Evolutionary conservation across 345 rosid genomes (phyloP), one percentile per base, ranked within the genome.

Genomic region (Bruguiera sexangula): DNA sequence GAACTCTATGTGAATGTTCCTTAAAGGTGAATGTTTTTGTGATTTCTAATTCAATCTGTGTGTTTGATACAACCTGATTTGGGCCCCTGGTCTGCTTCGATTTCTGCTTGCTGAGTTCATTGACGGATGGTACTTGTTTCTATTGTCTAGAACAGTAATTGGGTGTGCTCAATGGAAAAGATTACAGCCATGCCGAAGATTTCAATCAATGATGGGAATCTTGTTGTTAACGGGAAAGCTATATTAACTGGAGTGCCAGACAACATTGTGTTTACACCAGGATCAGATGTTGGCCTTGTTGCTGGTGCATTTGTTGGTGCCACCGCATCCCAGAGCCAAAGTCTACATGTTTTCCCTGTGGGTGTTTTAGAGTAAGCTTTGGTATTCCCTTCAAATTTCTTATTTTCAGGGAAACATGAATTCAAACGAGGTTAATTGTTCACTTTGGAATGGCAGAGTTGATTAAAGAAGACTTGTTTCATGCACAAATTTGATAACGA

Each of bases 161-260:
- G 57, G 53, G 66, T 51, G 66, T 34, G 37, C 34, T 63, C 53
- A 46, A 19, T 36, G 64, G 53, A 65, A 81, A 59, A 71, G 74
- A 95, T 92, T 97, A 89, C 99, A 73, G 85, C 92, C 61, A 87
- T 91, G 9, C 86, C 93, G 15, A 76, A 63, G 34, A 89, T 92
- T 79, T 87, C 88, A 21, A 82, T 95, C 80, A 87, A 77, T 43
- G 89, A 88, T 54, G 90, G 96, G 65, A 84, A 83, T 82, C 89
- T 95, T 50, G 88, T 95, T 81, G 98, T 88, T 75, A 94, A 89
- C 59, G 98, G 99, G 61, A 95, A 92, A 85, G 88, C 96, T 60
- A 81, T 95, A 13, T 73, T 95, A 19, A 95, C 86, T 6, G 96
- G 97, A 66, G 89, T 95, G 51, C 92, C 99, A 1, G 92, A 86